Conservation (phyloP, 768 basidiomycete species). For the Ramaria rubella region DNA sequence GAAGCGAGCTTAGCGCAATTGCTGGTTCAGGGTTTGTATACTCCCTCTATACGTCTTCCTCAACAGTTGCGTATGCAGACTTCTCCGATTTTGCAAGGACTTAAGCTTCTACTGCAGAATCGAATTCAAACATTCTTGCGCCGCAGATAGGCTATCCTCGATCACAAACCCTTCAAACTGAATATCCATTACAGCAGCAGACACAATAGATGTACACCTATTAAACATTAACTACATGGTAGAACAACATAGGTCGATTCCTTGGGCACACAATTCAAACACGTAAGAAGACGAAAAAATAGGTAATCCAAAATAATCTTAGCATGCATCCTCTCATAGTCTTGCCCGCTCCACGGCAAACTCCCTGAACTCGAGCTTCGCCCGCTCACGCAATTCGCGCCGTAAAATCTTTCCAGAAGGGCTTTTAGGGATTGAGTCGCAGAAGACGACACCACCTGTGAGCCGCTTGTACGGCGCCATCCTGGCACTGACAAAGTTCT, state of each 20-base stretch:
- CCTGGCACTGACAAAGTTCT: conserved; percentile 10
- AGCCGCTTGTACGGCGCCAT: conserved; percentile 1
- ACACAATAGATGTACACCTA: no score
- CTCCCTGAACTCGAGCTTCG: conserved; percentile 42
- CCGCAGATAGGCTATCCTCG: no score
- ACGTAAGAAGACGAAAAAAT: neutral
- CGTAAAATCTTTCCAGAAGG: conserved; percentile 86
- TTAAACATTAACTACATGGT: neutral
- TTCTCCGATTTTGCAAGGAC: no score
- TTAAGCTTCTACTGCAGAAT: no score
- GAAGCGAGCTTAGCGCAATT: no score
- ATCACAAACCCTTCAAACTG: no score
- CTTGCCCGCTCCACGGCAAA: conserved; percentile 1
- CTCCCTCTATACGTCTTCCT: no score
- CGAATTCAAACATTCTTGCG: no score
- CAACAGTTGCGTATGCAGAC: no score
- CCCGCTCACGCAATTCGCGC: conserved; percentile 63
- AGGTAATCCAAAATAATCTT: neutral
- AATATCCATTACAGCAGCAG: no score
- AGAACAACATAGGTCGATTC: neutral
- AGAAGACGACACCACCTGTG: conserved; percentile 41
- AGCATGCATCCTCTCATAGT: neutral
- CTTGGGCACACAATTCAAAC: neutral
- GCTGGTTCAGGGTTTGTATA: no score
- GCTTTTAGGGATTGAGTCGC: conserved; percentile 67